These are phyloP conservation scores for Calonectria pteridis DNA, from an alignment of 2,329 filamentous ascomycete genomes.

Conservation along the genomic window DNA sequence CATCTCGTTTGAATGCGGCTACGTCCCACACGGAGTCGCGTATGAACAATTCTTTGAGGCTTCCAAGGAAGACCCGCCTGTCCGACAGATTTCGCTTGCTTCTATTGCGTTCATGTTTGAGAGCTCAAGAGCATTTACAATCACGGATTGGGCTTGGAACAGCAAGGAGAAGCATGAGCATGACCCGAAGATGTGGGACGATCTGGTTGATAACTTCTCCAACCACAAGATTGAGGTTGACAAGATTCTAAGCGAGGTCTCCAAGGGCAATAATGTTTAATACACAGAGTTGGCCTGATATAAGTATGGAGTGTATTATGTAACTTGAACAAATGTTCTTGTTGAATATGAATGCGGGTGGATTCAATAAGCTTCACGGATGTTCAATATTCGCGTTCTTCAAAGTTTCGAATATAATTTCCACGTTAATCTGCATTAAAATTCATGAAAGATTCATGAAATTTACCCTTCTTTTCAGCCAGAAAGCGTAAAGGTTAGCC, in stretches of 20 bases:
- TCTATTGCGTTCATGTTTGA: conserved; percentile 43
- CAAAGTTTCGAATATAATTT: too few relatives aligned
- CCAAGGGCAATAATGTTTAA: not conserved
- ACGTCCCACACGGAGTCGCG: not conserved
- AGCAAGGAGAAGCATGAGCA: conserved; percentile 44
- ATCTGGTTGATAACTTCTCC: conserved; percentile 41
- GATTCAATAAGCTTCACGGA: not conserved
- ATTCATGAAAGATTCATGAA: too few relatives aligned
- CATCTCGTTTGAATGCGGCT: conserved; percentile 41
- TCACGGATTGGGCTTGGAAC: conserved; percentile 42
- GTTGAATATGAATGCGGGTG: not conserved
- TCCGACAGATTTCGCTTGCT: conserved; percentile 38
- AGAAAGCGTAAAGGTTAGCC: too few relatives aligned
- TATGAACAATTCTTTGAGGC: conserved; percentile 53
- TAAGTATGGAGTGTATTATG: not conserved
- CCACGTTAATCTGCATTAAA: too few relatives aligned
- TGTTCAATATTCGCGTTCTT: too few relatives aligned
- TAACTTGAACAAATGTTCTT: not conserved
- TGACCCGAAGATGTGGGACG: conserved; percentile 43
- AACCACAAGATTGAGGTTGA: conserved; percentile 36
- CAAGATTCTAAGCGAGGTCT: not conserved
- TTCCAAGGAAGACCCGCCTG: conserved; percentile 28
- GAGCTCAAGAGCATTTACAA: conserved; percentile 38
- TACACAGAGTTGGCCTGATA: not conserved
- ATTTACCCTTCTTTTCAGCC: too few relatives aligned